Percentiles rank a stretch among this genome's conserved stretches.
Evolutionary conservation across 1,284 basidiomycete species (phyloP).

Genomic region (Blastosporella zonata): DNA sequence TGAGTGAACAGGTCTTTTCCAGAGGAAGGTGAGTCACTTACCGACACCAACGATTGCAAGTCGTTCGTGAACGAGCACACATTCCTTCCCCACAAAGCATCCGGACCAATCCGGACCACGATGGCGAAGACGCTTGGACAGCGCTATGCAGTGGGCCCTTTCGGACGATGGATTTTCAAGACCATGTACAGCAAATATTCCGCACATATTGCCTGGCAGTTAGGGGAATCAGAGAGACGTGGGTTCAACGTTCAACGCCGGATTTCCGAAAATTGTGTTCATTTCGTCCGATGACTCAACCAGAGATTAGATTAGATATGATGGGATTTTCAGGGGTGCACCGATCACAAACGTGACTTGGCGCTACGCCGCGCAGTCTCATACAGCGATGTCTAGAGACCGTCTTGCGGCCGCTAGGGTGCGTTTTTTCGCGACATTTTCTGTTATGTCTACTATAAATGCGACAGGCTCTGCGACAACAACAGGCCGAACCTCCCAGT

Average conservation of each 20-base stretch:
- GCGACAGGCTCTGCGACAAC: slow-evolving; percentile 21
- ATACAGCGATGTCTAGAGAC: slow-evolving; percentile 25
- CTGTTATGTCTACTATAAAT: slow-evolving; percentile 11
- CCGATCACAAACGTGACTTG: neutral
- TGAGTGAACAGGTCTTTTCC: slow-evolving; percentile 1
- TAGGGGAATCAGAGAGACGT: slow-evolving; percentile 13
- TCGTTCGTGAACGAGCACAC: slow-evolving; percentile 85
- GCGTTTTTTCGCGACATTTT: slow-evolving; percentile 5
- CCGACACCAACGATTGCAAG: slow-evolving; percentile 98
- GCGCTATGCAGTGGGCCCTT: slow-evolving; percentile 74
- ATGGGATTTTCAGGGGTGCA: slow-evolving; percentile 1
- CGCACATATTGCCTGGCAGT: slow-evolving; percentile 65
- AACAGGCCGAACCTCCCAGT: slow-evolving; percentile 8
- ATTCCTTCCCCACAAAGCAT: slow-evolving; percentile 80
- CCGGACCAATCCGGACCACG: slow-evolving; percentile 98
- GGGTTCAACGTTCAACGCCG: slow-evolving; percentile 10
- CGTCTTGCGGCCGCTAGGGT: slow-evolving; percentile 35
- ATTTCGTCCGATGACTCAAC: slow-evolving; percentile 22
- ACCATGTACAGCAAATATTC: slow-evolving; percentile 83
- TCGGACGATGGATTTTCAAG: slow-evolving; percentile 68
- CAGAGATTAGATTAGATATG: slow-evolving; percentile 27
- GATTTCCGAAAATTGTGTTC: slow-evolving; percentile 17
- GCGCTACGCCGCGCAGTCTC: slow-evolving; percentile 9
- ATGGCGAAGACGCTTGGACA: slow-evolving; percentile 88
- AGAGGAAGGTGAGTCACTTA: slow-evolving; percentile 40